Conservation (phyloP, 345 rosid species). For the Raphanus raphanistrum region DNA sequence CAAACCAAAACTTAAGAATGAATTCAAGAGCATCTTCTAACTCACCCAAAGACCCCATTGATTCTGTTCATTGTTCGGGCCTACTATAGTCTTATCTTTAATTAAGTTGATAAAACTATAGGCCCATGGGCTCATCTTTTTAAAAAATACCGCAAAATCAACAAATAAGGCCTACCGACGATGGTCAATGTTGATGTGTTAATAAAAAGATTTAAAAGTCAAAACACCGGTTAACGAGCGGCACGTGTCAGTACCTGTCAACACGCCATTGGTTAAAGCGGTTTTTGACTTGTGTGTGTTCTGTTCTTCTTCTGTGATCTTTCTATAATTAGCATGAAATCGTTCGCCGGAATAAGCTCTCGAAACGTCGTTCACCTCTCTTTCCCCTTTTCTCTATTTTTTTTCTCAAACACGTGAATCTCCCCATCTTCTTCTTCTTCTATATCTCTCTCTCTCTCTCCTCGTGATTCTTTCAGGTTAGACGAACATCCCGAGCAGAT, state of each 20-base stretch:
- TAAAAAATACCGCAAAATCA: neutral
- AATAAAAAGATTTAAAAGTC: neutral
- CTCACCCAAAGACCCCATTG: neutral
- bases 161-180: neutral
- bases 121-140: neutral
- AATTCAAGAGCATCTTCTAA: neutral
- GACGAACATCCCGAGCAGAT: neutral
- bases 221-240: neutral
- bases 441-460: slow-evolving; percentile 9
- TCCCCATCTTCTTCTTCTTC: neutral
- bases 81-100: too few relatives aligned
- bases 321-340: slow-evolving; percentile 11
- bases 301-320: neutral
- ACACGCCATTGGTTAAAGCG: neutral
- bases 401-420: slow-evolving; percentile 1
- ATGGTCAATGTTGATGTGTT: neutral
- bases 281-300: slow-evolving; percentile 9
- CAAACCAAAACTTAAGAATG: neutral
- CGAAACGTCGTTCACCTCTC: slow-evolving; percentile 20
- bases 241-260: slow-evolving; percentile 9
- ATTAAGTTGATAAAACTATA: too few relatives aligned
- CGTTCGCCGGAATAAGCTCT: slow-evolving; percentile 28
- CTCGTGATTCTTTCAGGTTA: slow-evolving; percentile 11
- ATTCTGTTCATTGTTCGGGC: neutral
- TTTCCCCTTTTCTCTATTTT: neutral